Conservation (phyloP, 345 rosid species). For the Syzygium jambos region DNA sequence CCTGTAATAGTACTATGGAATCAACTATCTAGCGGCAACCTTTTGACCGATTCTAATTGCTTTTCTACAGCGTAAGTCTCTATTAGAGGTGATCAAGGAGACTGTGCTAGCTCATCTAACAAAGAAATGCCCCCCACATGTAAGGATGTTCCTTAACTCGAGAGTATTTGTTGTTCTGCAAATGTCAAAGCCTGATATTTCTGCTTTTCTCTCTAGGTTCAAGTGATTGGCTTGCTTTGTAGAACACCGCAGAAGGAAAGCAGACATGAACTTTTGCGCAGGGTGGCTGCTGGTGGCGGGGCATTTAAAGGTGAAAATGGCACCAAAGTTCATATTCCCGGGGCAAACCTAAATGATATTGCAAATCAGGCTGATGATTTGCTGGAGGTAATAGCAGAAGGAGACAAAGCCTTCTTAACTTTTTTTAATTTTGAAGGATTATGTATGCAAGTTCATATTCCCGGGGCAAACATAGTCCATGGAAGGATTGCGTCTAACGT, state of each 20-base stretch:
- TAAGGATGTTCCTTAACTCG: conserved; percentile 20
- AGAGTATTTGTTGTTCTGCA: background rate
- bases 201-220: conserved; percentile 40
- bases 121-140: conserved; percentile 83
- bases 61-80: conserved; percentile 56
- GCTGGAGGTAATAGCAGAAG: conserved; percentile 47
- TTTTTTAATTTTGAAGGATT: background rate
- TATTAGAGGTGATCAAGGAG: conserved; percentile 84
- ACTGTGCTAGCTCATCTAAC: conserved; percentile 81
- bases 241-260: conserved; percentile 84
- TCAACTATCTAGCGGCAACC: background rate
- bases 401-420: background rate
- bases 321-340: conserved; percentile 81
- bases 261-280: conserved; percentile 79
- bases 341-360: conserved; percentile 78
- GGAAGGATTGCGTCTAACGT: background rate
- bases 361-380: conserved; percentile 95
- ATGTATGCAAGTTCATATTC: no score
- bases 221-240: conserved; percentile 90
- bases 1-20: background rate
- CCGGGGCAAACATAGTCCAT: no score
- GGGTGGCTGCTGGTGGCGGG: conserved; percentile 98
- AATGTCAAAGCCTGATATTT: background rate
- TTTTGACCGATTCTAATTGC: conserved; percentile 4
- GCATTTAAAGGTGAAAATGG: conserved; percentile 61